Evolutionary conservation across 306 rosid species (phyloP).

Genomic region (Biancaea sappan): DNA sequence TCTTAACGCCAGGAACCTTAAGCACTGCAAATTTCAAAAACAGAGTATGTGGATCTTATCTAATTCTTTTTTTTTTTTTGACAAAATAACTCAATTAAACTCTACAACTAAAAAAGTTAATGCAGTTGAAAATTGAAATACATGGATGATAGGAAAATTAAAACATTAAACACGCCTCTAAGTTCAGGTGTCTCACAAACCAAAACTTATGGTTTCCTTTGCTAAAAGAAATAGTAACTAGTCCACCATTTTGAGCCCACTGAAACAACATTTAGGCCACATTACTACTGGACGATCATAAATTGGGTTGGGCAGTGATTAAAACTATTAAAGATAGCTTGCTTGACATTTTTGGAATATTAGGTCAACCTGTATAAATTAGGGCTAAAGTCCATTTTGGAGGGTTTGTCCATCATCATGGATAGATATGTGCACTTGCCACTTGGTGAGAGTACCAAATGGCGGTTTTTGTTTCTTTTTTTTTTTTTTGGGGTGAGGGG

Average conservation of each 20-base stretch:
- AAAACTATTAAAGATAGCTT: neutral
- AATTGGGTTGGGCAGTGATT: neutral
- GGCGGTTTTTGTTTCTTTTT: too few relatives aligned
- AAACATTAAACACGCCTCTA: neutral
- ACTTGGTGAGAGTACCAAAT: too few relatives aligned
- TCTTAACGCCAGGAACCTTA: conserved; percentile 51
- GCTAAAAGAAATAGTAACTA: neutral
- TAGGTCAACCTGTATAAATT: neutral
- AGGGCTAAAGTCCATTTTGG: neutral
- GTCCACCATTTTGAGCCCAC: neutral
- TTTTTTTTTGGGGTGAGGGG: too few relatives aligned
- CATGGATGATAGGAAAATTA: neutral
- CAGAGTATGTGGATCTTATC: neutral
- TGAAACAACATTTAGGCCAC: conserved; percentile 5
- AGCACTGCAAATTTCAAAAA: conserved; percentile 39
- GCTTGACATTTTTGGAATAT: neutral
- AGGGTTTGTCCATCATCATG: conserved; percentile 7
- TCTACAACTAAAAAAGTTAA: neutral
- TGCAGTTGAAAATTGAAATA: neutral
- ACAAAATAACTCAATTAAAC: too few relatives aligned
- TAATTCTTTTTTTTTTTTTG: too few relatives aligned
- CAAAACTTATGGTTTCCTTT: neutral
- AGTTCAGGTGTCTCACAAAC: neutral
- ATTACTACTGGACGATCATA: neutral
- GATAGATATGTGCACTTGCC: neutral